Base-by-base conservation (phyloP, 176 grass and related monocot species). In the Triticum urartu region DNA sequence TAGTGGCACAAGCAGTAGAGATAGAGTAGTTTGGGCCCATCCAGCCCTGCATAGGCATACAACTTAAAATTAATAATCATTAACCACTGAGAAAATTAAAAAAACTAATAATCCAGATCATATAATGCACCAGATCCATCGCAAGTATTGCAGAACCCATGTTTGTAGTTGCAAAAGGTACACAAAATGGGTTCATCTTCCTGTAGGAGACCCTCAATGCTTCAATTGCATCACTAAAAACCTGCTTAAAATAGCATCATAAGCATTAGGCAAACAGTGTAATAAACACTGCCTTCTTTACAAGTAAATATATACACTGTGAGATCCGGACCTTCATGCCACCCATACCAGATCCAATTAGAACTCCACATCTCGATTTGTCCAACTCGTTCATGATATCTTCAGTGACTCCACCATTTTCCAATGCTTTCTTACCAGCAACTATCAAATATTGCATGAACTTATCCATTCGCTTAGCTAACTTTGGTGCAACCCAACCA, bases 71-170 rank as follows among this genome's bases (percentile, higher is more conserved):
- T 70, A 39, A 52, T 70, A 11, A 64, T 22, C 64, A 72, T 52
- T 39, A 88, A 68, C 9, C 5, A 91, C 42, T 64, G 22, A 70
- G 47, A 66, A 63, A 81, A n/a, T 25, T 21, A 66, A 64, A 13
- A 13, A 79, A 84, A 38, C 56, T 7, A 72, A 85, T 85, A 62
- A 59, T 40, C 50, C 35, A 28, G 66, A 17, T 88, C 40, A 64
- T 81, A 81, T 84, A 85, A 61, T 30, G 45, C 43, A 99, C 97
- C 94, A 99, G 87, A 96, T 99, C 97, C 83, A 99, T 99, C 25
- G 97, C 97, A 88, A 99, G 97, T 87, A 99, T 94, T 24, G 97
- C 94, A 91, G 97, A 99, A 24, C 97, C 97, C 97, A 99, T 99
- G 85, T 99, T 99, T 79, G 97, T 99, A 80, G 97, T 93, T 64